These are phyloP conservation scores for Talaromyces sp. DNA, from an alignment of 2,329 filamentous ascomycete genomes.

Conservation along the genomic window DNA sequence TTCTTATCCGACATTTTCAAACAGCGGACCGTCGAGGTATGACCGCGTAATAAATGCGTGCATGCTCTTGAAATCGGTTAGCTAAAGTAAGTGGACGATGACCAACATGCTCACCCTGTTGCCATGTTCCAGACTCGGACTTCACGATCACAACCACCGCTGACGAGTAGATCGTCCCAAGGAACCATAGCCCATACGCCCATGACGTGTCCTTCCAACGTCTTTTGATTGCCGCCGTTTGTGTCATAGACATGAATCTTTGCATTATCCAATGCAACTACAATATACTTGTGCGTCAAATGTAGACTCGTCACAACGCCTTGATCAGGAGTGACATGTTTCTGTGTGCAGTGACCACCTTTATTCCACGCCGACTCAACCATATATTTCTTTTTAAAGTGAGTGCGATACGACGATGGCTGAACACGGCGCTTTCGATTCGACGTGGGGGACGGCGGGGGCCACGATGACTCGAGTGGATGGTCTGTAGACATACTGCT, in stretches of 20 bases:
- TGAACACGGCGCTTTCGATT: slow-evolving; percentile 55
- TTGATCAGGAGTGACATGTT: slow-evolving; percentile 92
- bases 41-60: slow-evolving; percentile 81
- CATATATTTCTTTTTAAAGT: slow-evolving; percentile 96
- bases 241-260: slow-evolving; percentile 98
- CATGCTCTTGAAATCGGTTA: slow-evolving; percentile 56
- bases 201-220: slow-evolving; percentile 94
- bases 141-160: slow-evolving; percentile 93
- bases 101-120: slow-evolving; percentile 64
- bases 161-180: slow-evolving; percentile 92
- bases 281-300: slow-evolving; percentile 92
- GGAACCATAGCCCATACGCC: slow-evolving; percentile 99
- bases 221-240: slow-evolving; percentile 81
- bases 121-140: slow-evolving; percentile 96
- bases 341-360: slow-evolving; percentile 77
- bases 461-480: slow-evolving; percentile 34
- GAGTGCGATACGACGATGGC: slow-evolving; percentile 83
- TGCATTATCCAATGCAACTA: slow-evolving; percentile 94
- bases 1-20: slow-evolving; percentile 95
- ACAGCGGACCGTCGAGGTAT: slow-evolving; percentile 94
- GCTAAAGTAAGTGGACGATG: neutral
- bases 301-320: slow-evolving; percentile 96
- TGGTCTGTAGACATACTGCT: slow-evolving; percentile 45
- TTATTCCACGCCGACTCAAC: slow-evolving; percentile 96
- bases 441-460: slow-evolving; percentile 26